A percentile compares a stretch with the other conserved stretches of the same genome.
Conservation (phyloP, 1,284 basidiomycete genomes). For the Heterobasidion irregulare region DNA sequence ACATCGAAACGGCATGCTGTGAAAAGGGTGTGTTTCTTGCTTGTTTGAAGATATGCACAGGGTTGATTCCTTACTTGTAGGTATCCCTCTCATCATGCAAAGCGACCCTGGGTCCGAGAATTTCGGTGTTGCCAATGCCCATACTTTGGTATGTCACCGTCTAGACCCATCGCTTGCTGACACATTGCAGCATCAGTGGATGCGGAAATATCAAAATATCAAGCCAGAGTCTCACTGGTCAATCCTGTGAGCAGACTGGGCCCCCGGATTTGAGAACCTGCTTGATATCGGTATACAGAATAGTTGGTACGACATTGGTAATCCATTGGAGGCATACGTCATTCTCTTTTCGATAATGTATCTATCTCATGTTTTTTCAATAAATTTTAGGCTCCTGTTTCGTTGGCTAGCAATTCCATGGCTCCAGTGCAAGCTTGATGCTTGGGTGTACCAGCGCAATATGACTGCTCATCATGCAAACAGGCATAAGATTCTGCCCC, state of each 20-base stretch:
- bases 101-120: constrained; percentile 32
- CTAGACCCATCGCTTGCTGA: constrained; percentile 23
- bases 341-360: neutral
- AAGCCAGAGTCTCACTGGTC: neutral
- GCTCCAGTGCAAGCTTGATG: constrained; percentile 27
- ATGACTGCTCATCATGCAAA: constrained; percentile 15
- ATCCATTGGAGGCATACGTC: constrained; percentile 21
- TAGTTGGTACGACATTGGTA: constrained; percentile 21
- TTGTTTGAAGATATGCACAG: neutral
- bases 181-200: constrained; percentile 27
- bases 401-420: constrained; percentile 28
- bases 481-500: constrained; percentile 23
- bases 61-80: neutral
- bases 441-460: constrained; percentile 16
- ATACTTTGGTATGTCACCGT: constrained; percentile 23
- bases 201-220: constrained; percentile 14
- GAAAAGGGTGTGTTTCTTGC: neutral
- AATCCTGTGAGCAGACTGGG: constrained; percentile 15
- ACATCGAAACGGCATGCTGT: neutral
- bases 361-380: too few species aligned
- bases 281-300: constrained; percentile 22
- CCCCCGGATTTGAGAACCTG: constrained; percentile 26
- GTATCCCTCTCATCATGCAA: constrained; percentile 24
- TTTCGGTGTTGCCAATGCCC: constrained; percentile 26
- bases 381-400: constrained; percentile 22